These are phyloP conservation scores for Amesomyces nigricolor DNA, from an alignment of 2,329 filamentous ascomycete species.

Conservation along the genomic window DNA sequence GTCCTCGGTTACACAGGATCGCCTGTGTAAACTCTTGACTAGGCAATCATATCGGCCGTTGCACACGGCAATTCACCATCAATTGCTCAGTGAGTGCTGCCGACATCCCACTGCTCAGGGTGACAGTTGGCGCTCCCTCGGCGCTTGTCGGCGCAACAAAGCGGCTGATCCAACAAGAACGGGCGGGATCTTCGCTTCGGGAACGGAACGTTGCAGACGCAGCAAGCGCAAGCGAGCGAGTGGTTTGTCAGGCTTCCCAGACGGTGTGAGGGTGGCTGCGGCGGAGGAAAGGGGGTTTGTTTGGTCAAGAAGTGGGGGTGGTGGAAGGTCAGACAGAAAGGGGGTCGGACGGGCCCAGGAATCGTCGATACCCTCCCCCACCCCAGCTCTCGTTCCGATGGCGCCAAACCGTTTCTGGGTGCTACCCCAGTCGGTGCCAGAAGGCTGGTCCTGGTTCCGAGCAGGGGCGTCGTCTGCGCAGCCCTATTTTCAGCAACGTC, in stretches of 20 bases:
- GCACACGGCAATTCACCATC: no score
- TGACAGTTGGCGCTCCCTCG: slow-evolving; percentile 4
- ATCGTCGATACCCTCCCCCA: background rate
- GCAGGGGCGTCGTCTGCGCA: slow-evolving; percentile 19
- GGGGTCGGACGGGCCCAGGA: background rate
- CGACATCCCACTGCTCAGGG: background rate
- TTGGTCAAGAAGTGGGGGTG: background rate
- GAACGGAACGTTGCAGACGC: slow-evolving; percentile 10
- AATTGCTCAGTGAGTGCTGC: background rate
- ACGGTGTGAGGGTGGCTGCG: background rate
- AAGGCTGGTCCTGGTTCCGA: slow-evolving; percentile 16
- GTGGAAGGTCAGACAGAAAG: background rate
- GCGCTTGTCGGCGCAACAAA: slow-evolving; percentile 20
- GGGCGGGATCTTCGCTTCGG: background rate
- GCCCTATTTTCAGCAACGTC: slow-evolving; percentile 30
- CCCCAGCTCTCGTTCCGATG: slow-evolving; percentile 14
- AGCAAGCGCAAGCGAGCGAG: slow-evolving; percentile 8
- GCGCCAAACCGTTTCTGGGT: slow-evolving; percentile 24
- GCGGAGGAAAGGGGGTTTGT: background rate
- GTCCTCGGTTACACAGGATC: background rate
- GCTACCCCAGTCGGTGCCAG: slow-evolving; percentile 16
- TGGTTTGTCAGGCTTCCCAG: background rate
- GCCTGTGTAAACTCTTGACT: background rate
- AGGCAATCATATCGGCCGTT: no score
- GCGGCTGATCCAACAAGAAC: slow-evolving; percentile 2